Evolutionary conservation across 768 basidiomycete genomes (phyloP).

Genomic region (Sutorius australiensis): DNA sequence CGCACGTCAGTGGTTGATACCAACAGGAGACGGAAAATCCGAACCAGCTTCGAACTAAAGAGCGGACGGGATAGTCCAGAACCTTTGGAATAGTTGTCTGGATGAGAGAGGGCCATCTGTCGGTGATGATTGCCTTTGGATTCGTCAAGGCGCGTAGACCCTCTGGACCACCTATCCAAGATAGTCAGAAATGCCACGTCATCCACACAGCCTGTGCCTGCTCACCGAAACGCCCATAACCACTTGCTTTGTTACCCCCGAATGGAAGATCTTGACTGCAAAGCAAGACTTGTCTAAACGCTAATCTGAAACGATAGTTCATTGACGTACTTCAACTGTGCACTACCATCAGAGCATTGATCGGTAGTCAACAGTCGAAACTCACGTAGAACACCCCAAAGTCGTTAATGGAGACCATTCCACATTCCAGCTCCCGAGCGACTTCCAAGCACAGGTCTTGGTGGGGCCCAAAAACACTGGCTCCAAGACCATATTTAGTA

Average conservation of each 20-base stretch:
- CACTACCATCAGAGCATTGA: constrained; percentile 14
- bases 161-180: constrained; percentile 75
- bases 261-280: constrained; percentile 88
- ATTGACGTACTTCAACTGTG: constrained; percentile 60
- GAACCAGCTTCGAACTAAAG: constrained; percentile 70
- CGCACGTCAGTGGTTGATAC: neutral
- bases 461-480: constrained; percentile 90
- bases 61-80: constrained; percentile 82
- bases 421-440: constrained; percentile 80
- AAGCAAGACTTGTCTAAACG: neutral
- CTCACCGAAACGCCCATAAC: constrained; percentile 90
- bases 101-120: constrained; percentile 79
- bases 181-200: constrained; percentile 6
- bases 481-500: constrained; percentile 87
- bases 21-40: constrained; percentile 22
- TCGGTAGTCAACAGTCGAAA: constrained; percentile 11
- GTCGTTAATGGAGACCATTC: constrained; percentile 98
- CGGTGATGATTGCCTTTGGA: constrained; percentile 81
- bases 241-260: constrained; percentile 87
- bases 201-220: constrained; percentile 2
- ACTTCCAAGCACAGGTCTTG: constrained; percentile 75
- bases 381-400: constrained; percentile 85
- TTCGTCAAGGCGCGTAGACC: constrained; percentile 86
- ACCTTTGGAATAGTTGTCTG: constrained; percentile 84
- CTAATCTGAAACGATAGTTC: constrained; percentile 5